Evolutionary conservation across 345 rosid species (phyloP), one percentile per base, ranked within the genome.

Genomic region (Triadica sebifera): DNA sequence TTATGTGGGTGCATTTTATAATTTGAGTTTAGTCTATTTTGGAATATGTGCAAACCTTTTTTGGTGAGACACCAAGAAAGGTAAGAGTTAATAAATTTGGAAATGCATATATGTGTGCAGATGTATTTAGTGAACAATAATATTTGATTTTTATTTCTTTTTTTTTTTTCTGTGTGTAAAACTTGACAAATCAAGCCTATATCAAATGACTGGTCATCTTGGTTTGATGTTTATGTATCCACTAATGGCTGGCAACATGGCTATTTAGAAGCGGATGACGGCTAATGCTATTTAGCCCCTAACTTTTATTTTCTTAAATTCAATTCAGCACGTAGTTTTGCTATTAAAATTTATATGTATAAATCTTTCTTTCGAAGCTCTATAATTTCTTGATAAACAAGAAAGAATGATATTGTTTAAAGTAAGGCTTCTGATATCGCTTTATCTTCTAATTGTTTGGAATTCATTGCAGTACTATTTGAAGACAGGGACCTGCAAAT

Each of bases 401-500:
- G 34, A 61, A 46, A 25, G 49, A 8, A 70, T n/a, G 22, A 4
- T 39, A 17, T 72, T 1, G 12, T 72, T 63, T 2, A 70, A 16
- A 25, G 49, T 50, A 25, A 49, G 34, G 45, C 15, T 46, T 38
- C 53, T 57, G 25, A 25, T 61, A 47, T 49, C 51, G 29, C 37
- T 50, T 73, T 34, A 22, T 67, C 70, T 53, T 16, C 68, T 55
- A 43, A 39, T 29, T 56, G 58, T 50, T 68, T 63, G 49, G 22
- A 63, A 49, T 56, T 55, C 5, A 56, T 71, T 72, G 84, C 88
- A 91, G 94, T 91, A 88, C 79, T 91, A 74, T 84, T 65, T 91
- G 57, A 91, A 87, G 89, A 91, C 97, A 52, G 97, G 97, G 62
- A 89, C 93, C 41, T 91, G 97, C 86, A 90, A 89, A 79, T 91